Percentiles rank a stretch among this genome's conserved stretches.
Evolutionary conservation across 192 early-diverging fungal genomes (phyloP).

Genomic region (Thamnidium elegans): DNA sequence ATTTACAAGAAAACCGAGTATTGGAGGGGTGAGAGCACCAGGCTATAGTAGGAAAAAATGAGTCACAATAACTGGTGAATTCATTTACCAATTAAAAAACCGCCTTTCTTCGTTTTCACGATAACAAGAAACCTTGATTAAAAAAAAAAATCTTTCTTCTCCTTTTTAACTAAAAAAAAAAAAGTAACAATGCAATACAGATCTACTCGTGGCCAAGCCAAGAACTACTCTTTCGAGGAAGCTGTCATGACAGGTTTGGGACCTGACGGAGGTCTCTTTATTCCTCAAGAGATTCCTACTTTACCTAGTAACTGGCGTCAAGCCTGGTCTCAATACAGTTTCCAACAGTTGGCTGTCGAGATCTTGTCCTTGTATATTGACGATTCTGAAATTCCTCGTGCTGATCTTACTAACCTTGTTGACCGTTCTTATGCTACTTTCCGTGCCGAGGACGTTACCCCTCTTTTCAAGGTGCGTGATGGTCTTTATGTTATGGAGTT

Average conservation of each 20-base stretch:
- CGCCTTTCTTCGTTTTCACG: too few species aligned
- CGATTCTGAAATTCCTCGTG: slow-evolving; percentile 67
- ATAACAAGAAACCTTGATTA: not conserved
- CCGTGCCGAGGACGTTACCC: slow-evolving; percentile 70
- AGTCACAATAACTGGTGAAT: too few species aligned
- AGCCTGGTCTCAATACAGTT: slow-evolving; percentile 71
- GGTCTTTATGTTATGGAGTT: slow-evolving; percentile 83
- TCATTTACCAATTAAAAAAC: too few species aligned
- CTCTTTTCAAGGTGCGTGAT: slow-evolving; percentile 62
- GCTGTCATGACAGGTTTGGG: slow-evolving; percentile 90
- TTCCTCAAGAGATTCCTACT: slow-evolving; percentile 79
- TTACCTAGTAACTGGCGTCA: slow-evolving; percentile 69
- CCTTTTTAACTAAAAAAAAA: slow-evolving; percentile 21
- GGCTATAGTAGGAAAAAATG: too few species aligned
- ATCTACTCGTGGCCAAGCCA: slow-evolving; percentile 80
- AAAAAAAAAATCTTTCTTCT: slow-evolving; percentile 19
- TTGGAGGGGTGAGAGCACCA: too few species aligned
- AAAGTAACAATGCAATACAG: slow-evolving; percentile 73
- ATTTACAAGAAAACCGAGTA: too few species aligned
- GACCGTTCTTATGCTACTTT: slow-evolving; percentile 79
- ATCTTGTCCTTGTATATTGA: slow-evolving; percentile 86
- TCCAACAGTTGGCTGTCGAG: slow-evolving; percentile 77
- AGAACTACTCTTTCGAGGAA: slow-evolving; percentile 79
- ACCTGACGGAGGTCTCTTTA: slow-evolving; percentile 92
- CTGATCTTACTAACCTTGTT: slow-evolving; percentile 67